Conservation (phyloP, 257 asterid genomes). For the Nicotiana benthamiana region DNA sequence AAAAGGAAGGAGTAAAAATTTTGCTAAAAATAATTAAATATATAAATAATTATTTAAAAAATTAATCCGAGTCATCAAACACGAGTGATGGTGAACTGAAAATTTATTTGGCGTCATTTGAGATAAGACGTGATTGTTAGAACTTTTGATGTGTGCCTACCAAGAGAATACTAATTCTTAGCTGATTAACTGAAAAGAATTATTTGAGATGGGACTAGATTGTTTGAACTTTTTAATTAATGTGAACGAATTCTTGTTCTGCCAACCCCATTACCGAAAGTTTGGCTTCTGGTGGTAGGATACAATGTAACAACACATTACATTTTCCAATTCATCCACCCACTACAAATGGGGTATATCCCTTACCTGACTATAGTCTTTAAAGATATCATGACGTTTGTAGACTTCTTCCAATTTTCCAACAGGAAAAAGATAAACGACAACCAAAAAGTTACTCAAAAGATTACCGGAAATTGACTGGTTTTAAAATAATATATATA, state of each 20-base stretch:
- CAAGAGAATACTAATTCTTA: background rate
- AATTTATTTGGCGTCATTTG: background rate
- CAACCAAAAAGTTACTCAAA: background rate
- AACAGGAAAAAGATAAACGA: slow-evolving; percentile 4
- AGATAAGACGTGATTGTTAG: background rate
- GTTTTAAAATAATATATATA: too few relatives aligned
- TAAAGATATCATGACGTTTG: slow-evolving; percentile 13
- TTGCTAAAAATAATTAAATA: background rate
- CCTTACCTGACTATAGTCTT: background rate
- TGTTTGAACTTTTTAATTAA: background rate
- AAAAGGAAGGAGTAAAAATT: background rate
- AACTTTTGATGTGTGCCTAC: slow-evolving; percentile 8
- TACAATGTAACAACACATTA: slow-evolving; percentile 1
- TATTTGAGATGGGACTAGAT: background rate
- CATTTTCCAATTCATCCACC: slow-evolving; percentile 12
- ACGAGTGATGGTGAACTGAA: background rate
- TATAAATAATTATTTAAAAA: background rate
- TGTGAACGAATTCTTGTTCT: background rate
- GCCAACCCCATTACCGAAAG: slow-evolving; percentile 19
- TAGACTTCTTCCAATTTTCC: slow-evolving; percentile 9
- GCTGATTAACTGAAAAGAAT: background rate
- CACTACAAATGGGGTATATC: slow-evolving; percentile 7
- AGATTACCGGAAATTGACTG: too few relatives aligned
- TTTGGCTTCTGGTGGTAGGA: slow-evolving; percentile 7
- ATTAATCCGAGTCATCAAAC: background rate